Percentiles rank a stretch among this genome's conserved stretches.
Evolutionary conservation across 495 filamentous ascomycete species (phyloP).

Genomic region (Tuber brumale): DNA sequence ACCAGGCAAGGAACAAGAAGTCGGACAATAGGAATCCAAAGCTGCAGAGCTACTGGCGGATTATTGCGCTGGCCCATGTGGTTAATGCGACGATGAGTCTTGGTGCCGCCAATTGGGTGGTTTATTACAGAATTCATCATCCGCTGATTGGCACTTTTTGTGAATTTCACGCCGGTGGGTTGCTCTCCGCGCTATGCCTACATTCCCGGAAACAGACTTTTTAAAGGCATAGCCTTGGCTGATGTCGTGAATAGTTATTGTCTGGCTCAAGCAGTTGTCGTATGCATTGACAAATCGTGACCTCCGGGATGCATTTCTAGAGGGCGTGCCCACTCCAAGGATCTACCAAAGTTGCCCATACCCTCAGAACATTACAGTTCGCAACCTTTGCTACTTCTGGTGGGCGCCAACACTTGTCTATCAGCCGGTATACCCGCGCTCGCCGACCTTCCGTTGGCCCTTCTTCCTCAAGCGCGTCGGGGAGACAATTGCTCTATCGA

Average conservation of each 20-base stretch:
- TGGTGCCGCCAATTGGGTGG: conserved; percentile 68
- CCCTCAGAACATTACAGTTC: conserved; percentile 77
- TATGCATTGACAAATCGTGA: conserved; percentile 97
- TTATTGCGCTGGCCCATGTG: conserved; percentile 68
- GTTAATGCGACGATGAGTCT: conserved; percentile 79
- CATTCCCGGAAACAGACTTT: not conserved
- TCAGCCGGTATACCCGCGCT: conserved; percentile 90
- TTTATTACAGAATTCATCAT: conserved; percentile 86
- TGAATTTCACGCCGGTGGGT: conserved; percentile 65
- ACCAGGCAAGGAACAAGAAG: conserved; percentile 57
- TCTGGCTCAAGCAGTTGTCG: conserved; percentile 90
- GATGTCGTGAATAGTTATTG: conserved; percentile 54
- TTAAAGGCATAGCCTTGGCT: not conserved
- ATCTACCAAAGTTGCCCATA: conserved; percentile 82
- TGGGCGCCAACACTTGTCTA: conserved; percentile 94
- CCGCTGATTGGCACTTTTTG: conserved; percentile 87
- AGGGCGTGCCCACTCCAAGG: conserved; percentile 65
- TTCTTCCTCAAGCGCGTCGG: conserved; percentile 77
- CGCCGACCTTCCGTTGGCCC: conserved; percentile 65
- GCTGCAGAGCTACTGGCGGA: conserved; percentile 68
- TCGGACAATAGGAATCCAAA: conserved; percentile 53
- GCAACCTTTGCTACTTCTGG: conserved; percentile 90
- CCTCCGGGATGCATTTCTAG: conserved; percentile 77
- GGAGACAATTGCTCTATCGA: conserved; percentile 65
- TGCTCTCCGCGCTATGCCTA: not conserved